Conservation (phyloP, 306 rosid genomes). For the Dryas drummondii region DNA sequence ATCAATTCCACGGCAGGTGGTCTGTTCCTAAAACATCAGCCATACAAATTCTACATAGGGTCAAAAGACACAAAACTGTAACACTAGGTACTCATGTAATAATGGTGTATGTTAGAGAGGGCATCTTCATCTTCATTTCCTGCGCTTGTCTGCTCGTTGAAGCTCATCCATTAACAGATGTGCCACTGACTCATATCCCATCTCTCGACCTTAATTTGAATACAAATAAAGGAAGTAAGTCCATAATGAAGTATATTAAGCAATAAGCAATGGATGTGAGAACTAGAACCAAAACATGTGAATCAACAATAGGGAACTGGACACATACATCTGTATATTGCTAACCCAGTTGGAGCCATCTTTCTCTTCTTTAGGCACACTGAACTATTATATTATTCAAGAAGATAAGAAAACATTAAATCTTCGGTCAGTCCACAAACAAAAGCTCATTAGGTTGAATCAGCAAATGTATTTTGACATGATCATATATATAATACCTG, state of each 20-base stretch:
- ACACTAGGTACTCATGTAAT: neutral
- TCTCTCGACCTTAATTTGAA: constrained; percentile 44
- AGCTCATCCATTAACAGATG: constrained; percentile 71
- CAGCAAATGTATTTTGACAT: neutral
- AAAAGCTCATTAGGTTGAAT: neutral
- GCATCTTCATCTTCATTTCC: constrained; percentile 6
- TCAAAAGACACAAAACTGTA: neutral
- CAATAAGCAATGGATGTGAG: neutral
- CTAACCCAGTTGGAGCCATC: constrained; percentile 64
- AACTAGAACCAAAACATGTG: neutral
- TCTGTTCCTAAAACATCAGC: no score
- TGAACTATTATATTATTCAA: constrained; percentile 40
- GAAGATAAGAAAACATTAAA: constrained; percentile 8
- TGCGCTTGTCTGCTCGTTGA: constrained; percentile 30
- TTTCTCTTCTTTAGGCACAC: constrained; percentile 60
- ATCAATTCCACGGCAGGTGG: neutral
- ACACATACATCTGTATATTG: constrained; percentile 54
- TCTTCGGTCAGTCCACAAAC: constrained; percentile 15
- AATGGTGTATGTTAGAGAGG: neutral
- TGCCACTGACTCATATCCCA: constrained; percentile 73
- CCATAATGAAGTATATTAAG: neutral
- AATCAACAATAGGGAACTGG: neutral
- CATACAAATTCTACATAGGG: neutral
- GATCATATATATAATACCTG: constrained; percentile 45
- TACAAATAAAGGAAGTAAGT: constrained; percentile 8